Conservation (phyloP, 371 early-diverging fungal genomes). For the Rhizomucor miehei region DNA sequence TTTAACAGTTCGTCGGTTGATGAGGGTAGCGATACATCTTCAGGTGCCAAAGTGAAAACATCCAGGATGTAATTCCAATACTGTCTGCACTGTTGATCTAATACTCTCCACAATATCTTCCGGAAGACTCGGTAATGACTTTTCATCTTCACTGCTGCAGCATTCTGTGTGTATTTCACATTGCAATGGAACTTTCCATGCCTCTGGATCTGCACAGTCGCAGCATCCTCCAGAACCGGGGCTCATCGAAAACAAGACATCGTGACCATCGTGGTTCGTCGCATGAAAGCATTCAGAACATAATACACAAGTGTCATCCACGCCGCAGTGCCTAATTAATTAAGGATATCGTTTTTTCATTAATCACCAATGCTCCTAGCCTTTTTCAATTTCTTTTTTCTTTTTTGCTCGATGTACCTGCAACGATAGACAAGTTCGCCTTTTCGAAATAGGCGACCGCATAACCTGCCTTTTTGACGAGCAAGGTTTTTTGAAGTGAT, state of each 20-base stretch:
- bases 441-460: conserved; percentile 83
- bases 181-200: conserved; percentile 81
- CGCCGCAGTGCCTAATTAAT: conserved; percentile 74
- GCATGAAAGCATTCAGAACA: conserved; percentile 92
- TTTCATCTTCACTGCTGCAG: conserved; percentile 8
- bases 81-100: conserved; percentile 68
- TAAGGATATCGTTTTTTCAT: background rate
- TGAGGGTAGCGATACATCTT: conserved; percentile 38
- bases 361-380: background rate
- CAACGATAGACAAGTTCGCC: conserved; percentile 86
- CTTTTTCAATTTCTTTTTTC: no score
- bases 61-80: conserved; percentile 87
- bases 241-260: conserved; percentile 81
- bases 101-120: conserved; percentile 45
- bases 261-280: conserved; percentile 91
- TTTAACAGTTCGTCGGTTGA: conserved; percentile 27
- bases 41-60: conserved; percentile 76
- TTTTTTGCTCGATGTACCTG: conserved; percentile 51
- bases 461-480: conserved; percentile 67
- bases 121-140: background rate
- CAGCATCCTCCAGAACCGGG: conserved; percentile 92
- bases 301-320: conserved; percentile 95
- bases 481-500: conserved; percentile 32
- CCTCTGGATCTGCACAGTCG: conserved; percentile 97
- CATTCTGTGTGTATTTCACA: conserved; percentile 76